Conservation (phyloP, 1,139 yeast species). For the Pichia sp. region DNA sequence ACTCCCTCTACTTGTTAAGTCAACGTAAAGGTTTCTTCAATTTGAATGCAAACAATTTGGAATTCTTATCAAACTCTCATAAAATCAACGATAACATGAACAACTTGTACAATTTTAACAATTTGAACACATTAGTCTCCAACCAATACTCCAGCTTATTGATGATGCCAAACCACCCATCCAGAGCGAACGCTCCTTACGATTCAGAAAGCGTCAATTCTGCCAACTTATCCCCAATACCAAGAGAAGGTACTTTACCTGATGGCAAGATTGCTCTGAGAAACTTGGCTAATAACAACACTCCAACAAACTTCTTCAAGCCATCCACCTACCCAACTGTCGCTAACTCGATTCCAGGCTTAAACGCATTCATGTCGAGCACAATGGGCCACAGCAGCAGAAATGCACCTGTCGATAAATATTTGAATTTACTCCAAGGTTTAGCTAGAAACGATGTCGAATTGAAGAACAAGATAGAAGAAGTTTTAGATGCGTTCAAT, state of each 20-base stretch:
- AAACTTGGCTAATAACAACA: background rate
- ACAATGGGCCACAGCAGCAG: constrained; percentile 3
- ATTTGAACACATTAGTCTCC: constrained; percentile 25
- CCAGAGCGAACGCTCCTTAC: background rate
- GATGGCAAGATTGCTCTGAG: background rate
- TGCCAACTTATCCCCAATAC: constrained; percentile 15
- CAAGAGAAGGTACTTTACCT: constrained; percentile 3
- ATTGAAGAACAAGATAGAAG: constrained; percentile 26
- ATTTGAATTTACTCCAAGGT: constrained; percentile 26
- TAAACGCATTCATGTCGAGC: constrained; percentile 15
- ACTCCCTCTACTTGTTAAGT: constrained; percentile 27
- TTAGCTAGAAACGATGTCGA: constrained; percentile 33
- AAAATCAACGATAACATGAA: constrained; percentile 24
- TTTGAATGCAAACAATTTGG: constrained; percentile 28
- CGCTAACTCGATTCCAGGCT: constrained; percentile 20
- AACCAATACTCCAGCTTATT: constrained; percentile 24
- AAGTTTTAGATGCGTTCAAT: constrained; percentile 29
- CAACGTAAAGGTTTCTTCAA: constrained; percentile 33
- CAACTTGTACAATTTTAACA: constrained; percentile 29
- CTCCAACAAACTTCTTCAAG: constrained; percentile 8
- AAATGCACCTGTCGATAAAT: constrained; percentile 28
- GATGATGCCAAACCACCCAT: constrained; percentile 18
- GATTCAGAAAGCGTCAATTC: constrained; percentile 5
- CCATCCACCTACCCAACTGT: constrained; percentile 9
- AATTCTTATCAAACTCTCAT: constrained; percentile 28